Conservation (phyloP, 2,329 filamentous ascomycete species). For the Calonectria pseudoreteaudii region DNA sequence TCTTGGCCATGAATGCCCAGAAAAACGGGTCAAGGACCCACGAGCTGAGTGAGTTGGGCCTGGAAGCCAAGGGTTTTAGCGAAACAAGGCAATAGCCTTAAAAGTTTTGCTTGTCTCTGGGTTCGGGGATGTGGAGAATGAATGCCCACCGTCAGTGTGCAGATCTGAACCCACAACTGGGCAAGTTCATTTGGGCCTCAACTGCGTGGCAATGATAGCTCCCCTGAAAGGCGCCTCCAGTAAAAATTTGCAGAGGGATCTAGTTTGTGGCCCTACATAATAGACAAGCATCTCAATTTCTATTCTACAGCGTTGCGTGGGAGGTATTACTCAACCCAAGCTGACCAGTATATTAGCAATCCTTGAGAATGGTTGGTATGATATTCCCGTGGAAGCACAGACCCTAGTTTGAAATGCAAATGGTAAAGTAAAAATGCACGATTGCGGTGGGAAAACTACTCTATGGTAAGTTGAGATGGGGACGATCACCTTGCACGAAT, state of each 20-base stretch:
- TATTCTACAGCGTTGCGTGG: not conserved
- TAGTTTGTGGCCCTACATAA: not conserved
- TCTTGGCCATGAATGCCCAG: not conserved
- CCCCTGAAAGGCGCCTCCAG: not conserved
- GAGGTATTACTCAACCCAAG: not conserved
- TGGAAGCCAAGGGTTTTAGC: not conserved
- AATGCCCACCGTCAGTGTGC: not conserved
- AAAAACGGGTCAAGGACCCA: not conserved
- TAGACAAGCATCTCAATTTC: not conserved
- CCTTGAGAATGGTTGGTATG: not conserved
- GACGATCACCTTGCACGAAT: not conserved
- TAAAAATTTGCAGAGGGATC: not conserved
- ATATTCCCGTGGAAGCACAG: accelerated
- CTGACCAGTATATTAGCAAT: not conserved
- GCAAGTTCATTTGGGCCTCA: not conserved
- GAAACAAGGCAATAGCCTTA: not conserved
- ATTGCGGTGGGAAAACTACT: not conserved
- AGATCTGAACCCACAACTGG: not conserved
- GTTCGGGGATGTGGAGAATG: not conserved
- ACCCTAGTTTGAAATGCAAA: not conserved
- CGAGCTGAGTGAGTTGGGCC: not conserved
- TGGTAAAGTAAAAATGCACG: not conserved
- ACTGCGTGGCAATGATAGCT: not conserved
- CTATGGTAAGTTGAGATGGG: too few species aligned
- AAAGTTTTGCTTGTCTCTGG: not conserved